A percentile compares a stretch with the other conserved stretches of the same genome.
These are phyloP conservation scores for Tylopilus cervinicoccineus DNA, from an alignment of 768 basidiomycete species.

Conservation along the genomic window DNA sequence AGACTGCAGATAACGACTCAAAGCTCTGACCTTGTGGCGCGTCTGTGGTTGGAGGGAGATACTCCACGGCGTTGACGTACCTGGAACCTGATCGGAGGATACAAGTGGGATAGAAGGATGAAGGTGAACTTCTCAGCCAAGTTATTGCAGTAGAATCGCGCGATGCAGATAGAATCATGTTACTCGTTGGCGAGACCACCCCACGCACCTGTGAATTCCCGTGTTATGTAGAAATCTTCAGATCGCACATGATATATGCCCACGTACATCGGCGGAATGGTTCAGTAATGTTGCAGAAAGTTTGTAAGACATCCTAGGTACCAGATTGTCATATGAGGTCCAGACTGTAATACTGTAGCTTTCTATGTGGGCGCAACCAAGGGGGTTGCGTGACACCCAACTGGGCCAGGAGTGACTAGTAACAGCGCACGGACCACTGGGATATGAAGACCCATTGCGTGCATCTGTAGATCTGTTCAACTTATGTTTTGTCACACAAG, in stretches of 20 bases:
- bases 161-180: constrained; percentile 84
- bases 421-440: too few species aligned
- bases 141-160: constrained; percentile 88
- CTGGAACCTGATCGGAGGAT: constrained; percentile 63
- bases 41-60: constrained; percentile 63
- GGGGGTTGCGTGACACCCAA: too few species aligned
- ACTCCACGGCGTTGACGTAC: constrained; percentile 80
- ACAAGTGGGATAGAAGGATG: constrained; percentile 50
- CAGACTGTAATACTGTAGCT: neutral
- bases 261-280: constrained; percentile 71
- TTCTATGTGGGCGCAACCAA: too few species aligned
- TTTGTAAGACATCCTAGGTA: constrained; percentile 63
- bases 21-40: constrained; percentile 60
- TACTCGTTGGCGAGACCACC: constrained; percentile 68
- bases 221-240: constrained; percentile 3
- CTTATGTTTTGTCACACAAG: too few species aligned
- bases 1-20: neutral
- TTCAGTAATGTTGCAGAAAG: constrained; percentile 67
- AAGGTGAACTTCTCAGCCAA: constrained; percentile 60
- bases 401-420: too few species aligned
- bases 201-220: constrained; percentile 66
- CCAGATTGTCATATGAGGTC: neutral
- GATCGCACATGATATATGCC: constrained; percentile 2
- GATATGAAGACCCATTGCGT: too few species aligned
- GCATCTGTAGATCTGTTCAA: too few species aligned